Percentiles rank a stretch among this genome's conserved stretches.
These are phyloP conservation scores for Boletus chippewaensis DNA, from an alignment of 1,284 basidiomycete genomes.

Conservation along the genomic window DNA sequence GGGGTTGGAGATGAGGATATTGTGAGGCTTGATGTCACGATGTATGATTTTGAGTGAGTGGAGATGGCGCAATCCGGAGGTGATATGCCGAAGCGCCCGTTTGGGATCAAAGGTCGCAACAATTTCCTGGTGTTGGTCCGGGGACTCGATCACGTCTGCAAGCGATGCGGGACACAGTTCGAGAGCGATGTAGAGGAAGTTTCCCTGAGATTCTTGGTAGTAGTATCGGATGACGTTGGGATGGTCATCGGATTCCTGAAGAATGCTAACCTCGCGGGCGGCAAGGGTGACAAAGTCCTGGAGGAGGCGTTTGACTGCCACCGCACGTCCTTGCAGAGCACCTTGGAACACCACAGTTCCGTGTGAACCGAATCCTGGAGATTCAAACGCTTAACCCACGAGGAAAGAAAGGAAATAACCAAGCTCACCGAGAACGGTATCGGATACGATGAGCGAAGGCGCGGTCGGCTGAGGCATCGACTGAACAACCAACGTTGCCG, in stretches of 20 bases:
- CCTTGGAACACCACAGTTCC: conserved; percentile 95
- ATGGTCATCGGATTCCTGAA: conserved; percentile 96
- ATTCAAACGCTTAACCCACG: neutral
- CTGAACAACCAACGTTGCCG: conserved; percentile 24
- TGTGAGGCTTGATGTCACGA: conserved; percentile 98
- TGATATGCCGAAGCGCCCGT: conserved; percentile 81
- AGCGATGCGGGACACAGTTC: conserved; percentile 95
- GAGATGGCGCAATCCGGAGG: conserved; percentile 82
- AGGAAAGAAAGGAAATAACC: neutral
- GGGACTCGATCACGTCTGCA: conserved; percentile 86
- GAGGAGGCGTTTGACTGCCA: conserved; percentile 93
- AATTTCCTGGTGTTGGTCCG: conserved; percentile 66
- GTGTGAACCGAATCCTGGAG: conserved; percentile 86
- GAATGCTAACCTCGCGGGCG: conserved; percentile 86
- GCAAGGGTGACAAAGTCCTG: conserved; percentile 95
- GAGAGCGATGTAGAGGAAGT: conserved; percentile 96
- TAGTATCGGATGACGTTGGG: conserved; percentile 98
- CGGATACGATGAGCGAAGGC: conserved; percentile 61
- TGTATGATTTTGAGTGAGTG: conserved; percentile 96
- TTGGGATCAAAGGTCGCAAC: conserved; percentile 76
- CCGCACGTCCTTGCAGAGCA: conserved; percentile 90
- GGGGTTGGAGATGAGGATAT: conserved; percentile 83
- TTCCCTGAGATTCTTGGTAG: conserved; percentile 89
- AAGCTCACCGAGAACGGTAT: conserved; percentile 67
- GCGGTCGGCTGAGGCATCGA: conserved; percentile 13